Evolutionary conservation across 2,329 filamentous ascomycete species (phyloP), one percentile per base, ranked within the genome.

Genomic region (Incumbomyces delicatus): DNA sequence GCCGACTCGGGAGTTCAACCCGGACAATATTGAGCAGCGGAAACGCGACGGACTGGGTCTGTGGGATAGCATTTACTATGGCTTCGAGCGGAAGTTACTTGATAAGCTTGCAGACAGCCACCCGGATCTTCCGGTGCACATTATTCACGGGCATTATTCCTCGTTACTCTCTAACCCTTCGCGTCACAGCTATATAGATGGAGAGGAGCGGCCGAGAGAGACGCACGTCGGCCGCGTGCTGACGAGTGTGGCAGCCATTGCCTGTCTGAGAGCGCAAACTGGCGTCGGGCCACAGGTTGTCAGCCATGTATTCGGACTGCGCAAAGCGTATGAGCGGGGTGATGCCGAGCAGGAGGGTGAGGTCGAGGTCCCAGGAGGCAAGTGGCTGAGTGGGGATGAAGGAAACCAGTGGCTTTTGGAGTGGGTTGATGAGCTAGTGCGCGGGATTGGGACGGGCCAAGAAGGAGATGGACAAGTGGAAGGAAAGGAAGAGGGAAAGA

Each of bases 251-350:
- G 73, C 88, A 3, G 87, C 83, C 0, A 74, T 94, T 27, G 73
- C 85, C 4, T 88, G 85, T 58, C 62, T 94, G 61, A 68, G 87
- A 2, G 76, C 86, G 37, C 87, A 92, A 71, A 85, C 83, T 8
- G 87, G 87, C 0, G 87, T 92, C 0, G 87, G 80, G 0, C 87
- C 86, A 1, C 87, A 92, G 70, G 85, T 94, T 11, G 66, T 84
- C 14, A 87, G 81, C 54, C 87, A 94, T 64, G 73, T 92, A 0
- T 90, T 88, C 66, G 87, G 87, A 0, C 61, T 94, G 64, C 67
- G 83, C 49, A 92, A 92, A 69, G 84, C 79, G 1, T 72, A 83
- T 43, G 78, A 84, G 53, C 81, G 87, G 62, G 84, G 81, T 1
- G 70, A 68, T 16, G 74, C 64, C 63, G 73, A 65, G 32, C 61